Evolutionary conservation across 371 early-diverging fungal species (phyloP), one percentile per base, ranked within the genome.

Genomic region (Encephalitozoon cuniculi): DNA sequence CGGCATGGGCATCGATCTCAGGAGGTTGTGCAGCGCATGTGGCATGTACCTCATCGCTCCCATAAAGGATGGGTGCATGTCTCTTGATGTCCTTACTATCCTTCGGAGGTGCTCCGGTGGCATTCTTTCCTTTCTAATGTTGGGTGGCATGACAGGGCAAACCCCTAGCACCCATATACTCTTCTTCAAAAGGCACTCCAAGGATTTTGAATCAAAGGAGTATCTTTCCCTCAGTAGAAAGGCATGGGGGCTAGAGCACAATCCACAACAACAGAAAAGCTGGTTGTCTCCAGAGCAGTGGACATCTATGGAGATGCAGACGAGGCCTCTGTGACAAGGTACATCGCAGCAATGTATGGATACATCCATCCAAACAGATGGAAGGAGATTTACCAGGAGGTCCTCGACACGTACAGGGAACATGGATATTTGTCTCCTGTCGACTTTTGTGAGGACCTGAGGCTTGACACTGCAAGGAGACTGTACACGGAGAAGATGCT

Each of bases 1-100:
- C 9, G 97, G 97, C 96, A 96, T 95, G 7, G 96, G 98, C 92
- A 97, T 95, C 81, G 93, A 94, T 82, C 94, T 94, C 77, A 96
- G 78, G 41, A 97, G 88, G 84, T 95, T 95, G 37, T 95, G 80
- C 11, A 97, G 92, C 2, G 97, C 94, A 76, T 94, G 94, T n/a
- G 97, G 97, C 12, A 95, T 89, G 85, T 94, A 95, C 83, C 95
- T 95, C 30, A 97, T 88, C 5, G 96, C 95, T 67, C 94, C 95
- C 39, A 95, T 88, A 77, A 94, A 95, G 64, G 94, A 90, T 66
- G 94, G 91, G 82, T 94, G 94, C 86, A 94, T 95, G 74, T 93
- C 66, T 74, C 94, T 95, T 81, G 93, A 94, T 83, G 94, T 94
- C 80, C 91, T 93, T 82, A 95, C 91, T 82, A 95, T 92, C 83